Evolutionary conservation across 768 basidiomycete genomes (phyloP).

Genomic region (Gloeophyllum trabeum): DNA sequence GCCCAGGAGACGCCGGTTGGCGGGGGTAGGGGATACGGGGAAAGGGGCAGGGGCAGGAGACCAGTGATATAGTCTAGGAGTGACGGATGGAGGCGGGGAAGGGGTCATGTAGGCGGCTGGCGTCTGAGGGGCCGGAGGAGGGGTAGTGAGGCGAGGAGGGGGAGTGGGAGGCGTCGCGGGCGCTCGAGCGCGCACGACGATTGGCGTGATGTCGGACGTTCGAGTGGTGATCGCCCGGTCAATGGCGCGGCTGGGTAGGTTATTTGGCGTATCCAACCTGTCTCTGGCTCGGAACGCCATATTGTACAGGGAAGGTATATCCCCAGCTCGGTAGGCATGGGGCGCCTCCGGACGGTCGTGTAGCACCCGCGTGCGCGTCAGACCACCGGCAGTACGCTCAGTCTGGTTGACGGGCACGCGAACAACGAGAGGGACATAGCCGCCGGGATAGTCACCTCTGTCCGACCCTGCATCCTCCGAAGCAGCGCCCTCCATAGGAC

Average conservation of each 20-base stretch:
- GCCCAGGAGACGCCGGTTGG: conserved; percentile 34
- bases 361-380: too few relatives aligned
- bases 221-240: neutral
- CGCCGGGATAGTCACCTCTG: conserved; percentile 2
- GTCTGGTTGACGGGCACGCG: neutral
- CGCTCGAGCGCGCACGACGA: conserved; percentile 8
- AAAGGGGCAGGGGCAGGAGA: conserved; percentile 16
- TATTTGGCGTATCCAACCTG: too few relatives aligned
- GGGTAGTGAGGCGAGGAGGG: conserved; percentile 1
- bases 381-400: neutral
- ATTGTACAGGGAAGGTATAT: neutral
- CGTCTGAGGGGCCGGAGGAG: conserved; percentile 15
- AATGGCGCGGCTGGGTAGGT: neutral
- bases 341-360: neutral
- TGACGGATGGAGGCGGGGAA: conserved; percentile 43
- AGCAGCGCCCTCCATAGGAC: conserved; percentile 34
- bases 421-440: neutral
- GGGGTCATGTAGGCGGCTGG: conserved; percentile 24
- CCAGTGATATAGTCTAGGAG: conserved; percentile 52
- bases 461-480: conserved; percentile 23
- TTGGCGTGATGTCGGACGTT: neutral
- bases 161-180: conserved; percentile 10
- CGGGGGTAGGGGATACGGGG: conserved; percentile 22
- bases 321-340: neutral
- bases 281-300: too few relatives aligned